These are phyloP conservation scores for Dalbergia oliveri DNA, from an alignment of 306 rosid genomes.

Conservation along the genomic window DNA sequence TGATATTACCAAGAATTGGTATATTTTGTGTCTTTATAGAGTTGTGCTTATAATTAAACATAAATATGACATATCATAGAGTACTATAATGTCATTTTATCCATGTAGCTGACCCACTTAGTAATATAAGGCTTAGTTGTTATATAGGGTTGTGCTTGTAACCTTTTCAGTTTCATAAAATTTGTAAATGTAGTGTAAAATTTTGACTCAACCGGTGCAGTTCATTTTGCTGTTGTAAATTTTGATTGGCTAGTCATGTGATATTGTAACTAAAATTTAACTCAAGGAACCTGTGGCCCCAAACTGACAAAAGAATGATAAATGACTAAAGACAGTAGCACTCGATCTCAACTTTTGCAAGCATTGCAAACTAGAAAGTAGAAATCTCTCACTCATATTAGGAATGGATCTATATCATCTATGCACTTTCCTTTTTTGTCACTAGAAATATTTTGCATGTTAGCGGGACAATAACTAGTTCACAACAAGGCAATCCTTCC, in stretches of 20 bases:
- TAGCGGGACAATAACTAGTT: constrained; percentile 4
- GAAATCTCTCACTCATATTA: constrained; percentile 6
- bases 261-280: constrained; percentile 14
- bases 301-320: constrained; percentile 38
- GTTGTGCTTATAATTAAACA: not conserved
- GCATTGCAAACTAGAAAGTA: constrained; percentile 11
- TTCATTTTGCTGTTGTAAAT: constrained; percentile 6
- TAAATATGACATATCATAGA: too few relatives aligned
- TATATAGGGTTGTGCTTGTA: not conserved
- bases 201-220: constrained; percentile 15
- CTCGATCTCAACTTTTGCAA: constrained; percentile 12
- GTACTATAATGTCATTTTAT: too few relatives aligned
- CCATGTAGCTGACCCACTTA: too few relatives aligned
- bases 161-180: not conserved
- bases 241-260: constrained; percentile 35
- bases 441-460: constrained; percentile 10
- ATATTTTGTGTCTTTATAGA: constrained; percentile 23
- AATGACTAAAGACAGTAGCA: constrained; percentile 35
- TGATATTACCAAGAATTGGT: not conserved
- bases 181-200: not conserved
- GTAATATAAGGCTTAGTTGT: too few relatives aligned
- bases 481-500: constrained; percentile 2
- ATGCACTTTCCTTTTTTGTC: constrained; percentile 2
- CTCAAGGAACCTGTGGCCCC: not conserved
- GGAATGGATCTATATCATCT: not conserved